Percentiles rank a stretch among this genome's conserved stretches.
These are phyloP conservation scores for Bretziella fagacearum DNA, from an alignment of 2,329 filamentous ascomycete species.

Conservation along the genomic window DNA sequence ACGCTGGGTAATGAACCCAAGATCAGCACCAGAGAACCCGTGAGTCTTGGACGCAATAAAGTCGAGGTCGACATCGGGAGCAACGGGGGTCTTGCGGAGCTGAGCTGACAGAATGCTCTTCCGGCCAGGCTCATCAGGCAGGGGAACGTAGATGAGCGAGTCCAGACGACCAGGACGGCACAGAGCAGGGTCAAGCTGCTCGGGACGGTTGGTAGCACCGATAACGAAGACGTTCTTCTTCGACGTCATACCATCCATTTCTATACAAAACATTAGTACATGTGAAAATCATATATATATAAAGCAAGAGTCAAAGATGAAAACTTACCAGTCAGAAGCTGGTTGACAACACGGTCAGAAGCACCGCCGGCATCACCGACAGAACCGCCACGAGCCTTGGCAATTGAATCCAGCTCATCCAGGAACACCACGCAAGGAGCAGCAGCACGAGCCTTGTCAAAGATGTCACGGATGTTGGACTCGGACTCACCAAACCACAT, in stretches of 20 bases:
- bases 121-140: slow-evolving; percentile 83
- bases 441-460: slow-evolving; percentile 96
- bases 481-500: slow-evolving; percentile 99
- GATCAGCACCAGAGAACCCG: slow-evolving; percentile 98
- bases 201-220: slow-evolving; percentile 93
- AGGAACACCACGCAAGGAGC: slow-evolving; percentile 98
- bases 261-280: slow-evolving; percentile 35
- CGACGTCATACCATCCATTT: slow-evolving; percentile 99
- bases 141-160: slow-evolving; percentile 93
- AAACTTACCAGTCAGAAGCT: slow-evolving; percentile 79
- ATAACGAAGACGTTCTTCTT: slow-evolving; percentile 99
- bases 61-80: slow-evolving; percentile 67
- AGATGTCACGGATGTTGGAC: slow-evolving; percentile 98
- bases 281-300: slow-evolving; percentile 13
- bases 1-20: slow-evolving; percentile 96
- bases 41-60: slow-evolving; percentile 96
- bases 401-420: slow-evolving; percentile 95
- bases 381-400: slow-evolving; percentile 96
- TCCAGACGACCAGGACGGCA: slow-evolving; percentile 98
- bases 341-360: slow-evolving; percentile 98
- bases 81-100: slow-evolving; percentile 93
- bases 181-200: slow-evolving; percentile 94
- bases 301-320: background rate
- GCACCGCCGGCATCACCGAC: slow-evolving; percentile 92
- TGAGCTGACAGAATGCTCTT: slow-evolving; percentile 83